Evolutionary conservation across 192 early-diverging fungal genomes (phyloP).

Genomic region (Backusella tuberculispora): DNA sequence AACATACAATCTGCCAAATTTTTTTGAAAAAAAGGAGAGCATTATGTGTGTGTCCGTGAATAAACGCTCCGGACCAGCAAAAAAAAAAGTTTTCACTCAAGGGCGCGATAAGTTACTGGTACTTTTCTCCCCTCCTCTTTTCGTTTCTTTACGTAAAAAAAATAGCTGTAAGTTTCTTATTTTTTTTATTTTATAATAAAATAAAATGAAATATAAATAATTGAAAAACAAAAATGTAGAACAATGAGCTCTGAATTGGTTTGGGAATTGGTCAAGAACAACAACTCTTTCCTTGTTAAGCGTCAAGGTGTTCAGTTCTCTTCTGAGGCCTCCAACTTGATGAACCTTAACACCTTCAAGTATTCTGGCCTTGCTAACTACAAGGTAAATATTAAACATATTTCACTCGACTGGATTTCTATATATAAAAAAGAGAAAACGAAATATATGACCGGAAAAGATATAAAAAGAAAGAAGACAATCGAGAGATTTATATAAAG

Average conservation of each 20-base stretch:
- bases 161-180: slow-evolving; percentile 4
- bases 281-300: slow-evolving; percentile 83
- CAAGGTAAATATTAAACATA: slow-evolving; percentile 53
- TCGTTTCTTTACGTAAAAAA: slow-evolving; percentile 16
- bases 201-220: background rate
- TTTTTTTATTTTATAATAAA: background rate
- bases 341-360: slow-evolving; percentile 82
- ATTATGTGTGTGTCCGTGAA: too few species aligned
- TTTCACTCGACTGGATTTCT: too few species aligned
- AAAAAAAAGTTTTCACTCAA: slow-evolving; percentile 15
- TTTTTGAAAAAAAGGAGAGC: too few species aligned
- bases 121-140: background rate
- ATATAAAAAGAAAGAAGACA: too few species aligned
- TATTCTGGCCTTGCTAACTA: slow-evolving; percentile 79
- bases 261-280: slow-evolving; percentile 73
- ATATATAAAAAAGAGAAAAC: too few species aligned
- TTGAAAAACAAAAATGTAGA: background rate
- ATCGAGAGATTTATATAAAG: background rate
- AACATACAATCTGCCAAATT: too few species aligned
- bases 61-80: background rate
- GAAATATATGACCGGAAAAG: too few species aligned
- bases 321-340: slow-evolving; percentile 75
- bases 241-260: slow-evolving; percentile 48
- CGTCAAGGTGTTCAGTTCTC: slow-evolving; percentile 74
- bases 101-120: background rate